These are phyloP conservation scores for Rhodomyrtus psidioides DNA, from an alignment of 441 rosid genomes.

Conservation along the genomic window DNA sequence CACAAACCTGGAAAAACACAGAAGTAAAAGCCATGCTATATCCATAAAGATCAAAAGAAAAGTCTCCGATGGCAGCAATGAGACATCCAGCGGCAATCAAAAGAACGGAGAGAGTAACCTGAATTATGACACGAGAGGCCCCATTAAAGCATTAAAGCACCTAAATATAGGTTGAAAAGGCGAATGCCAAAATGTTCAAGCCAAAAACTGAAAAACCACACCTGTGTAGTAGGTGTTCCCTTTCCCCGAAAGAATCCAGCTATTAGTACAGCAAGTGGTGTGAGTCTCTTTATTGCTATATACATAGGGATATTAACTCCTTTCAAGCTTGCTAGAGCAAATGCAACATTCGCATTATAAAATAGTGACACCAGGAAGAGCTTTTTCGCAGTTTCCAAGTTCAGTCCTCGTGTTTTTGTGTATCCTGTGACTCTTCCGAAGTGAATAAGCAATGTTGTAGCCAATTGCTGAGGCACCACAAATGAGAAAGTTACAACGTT, in stretches of 20 bases:
- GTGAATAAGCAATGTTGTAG: slow-evolving; percentile 75
- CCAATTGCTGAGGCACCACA: slow-evolving; percentile 52
- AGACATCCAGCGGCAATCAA: slow-evolving; percentile 79
- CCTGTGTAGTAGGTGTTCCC: slow-evolving; percentile 80
- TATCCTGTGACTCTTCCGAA: slow-evolving; percentile 61
- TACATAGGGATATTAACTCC: slow-evolving; percentile 99
- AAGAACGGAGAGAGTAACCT: slow-evolving; percentile 82
- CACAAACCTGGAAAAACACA: slow-evolving; percentile 87
- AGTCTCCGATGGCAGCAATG: slow-evolving; percentile 89
- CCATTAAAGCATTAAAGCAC: background rate
- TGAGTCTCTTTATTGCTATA: slow-evolving; percentile 92
- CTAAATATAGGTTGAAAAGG: background rate
- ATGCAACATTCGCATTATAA: slow-evolving; percentile 95
- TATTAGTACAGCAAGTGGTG: slow-evolving; percentile 81
- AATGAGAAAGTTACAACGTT: background rate
- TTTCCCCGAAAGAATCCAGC: slow-evolving; percentile 69
- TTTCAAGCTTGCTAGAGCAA: slow-evolving; percentile 95
- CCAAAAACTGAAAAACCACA: slow-evolving; percentile 4
- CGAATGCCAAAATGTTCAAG: background rate
- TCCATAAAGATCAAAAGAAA: slow-evolving; percentile 82
- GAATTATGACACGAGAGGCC: slow-evolving; percentile 11
- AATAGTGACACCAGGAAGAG: slow-evolving; percentile 80
- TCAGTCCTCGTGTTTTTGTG: slow-evolving; percentile 49
- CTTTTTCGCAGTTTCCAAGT: slow-evolving; percentile 53
- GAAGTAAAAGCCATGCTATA: slow-evolving; percentile 88